Percentiles rank a stretch among this genome's conserved stretches.
Conservation (phyloP, 306 rosid genomes). For the Biancaea sappan region DNA sequence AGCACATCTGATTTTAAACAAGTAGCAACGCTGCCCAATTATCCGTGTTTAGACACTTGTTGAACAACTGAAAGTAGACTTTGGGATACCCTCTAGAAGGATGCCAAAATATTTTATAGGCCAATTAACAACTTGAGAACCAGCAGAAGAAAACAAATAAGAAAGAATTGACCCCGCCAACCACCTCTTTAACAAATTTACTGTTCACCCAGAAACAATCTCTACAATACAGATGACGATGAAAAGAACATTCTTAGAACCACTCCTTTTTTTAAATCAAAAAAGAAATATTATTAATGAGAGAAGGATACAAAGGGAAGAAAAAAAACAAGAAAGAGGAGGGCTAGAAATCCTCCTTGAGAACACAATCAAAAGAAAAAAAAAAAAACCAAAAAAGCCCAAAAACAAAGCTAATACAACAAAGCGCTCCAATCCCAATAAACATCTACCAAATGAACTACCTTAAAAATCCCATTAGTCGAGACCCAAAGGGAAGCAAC, state of each 20-base stretch:
- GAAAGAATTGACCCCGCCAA: not conserved
- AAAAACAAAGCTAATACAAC: too few relatives aligned
- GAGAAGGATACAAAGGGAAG: too few relatives aligned
- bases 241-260: not conserved
- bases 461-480: too few relatives aligned
- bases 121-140: not conserved
- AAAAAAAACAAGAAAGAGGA: too few relatives aligned
- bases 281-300: too few relatives aligned
- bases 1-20: not conserved
- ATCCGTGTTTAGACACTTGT: not conserved
- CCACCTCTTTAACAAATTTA: not conserved
- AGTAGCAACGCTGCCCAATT: not conserved
- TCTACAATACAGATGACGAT: not conserved
- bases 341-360: too few relatives aligned
- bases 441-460: too few relatives aligned
- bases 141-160: not conserved
- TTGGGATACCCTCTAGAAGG: not conserved
- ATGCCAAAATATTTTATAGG: not conserved
- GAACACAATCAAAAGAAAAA: too few relatives aligned
- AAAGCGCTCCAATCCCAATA: too few relatives aligned
- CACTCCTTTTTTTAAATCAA: too few relatives aligned
- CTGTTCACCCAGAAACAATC: not conserved
- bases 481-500: too few relatives aligned
- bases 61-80: not conserved
- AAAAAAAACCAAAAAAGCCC: too few relatives aligned